Conservation (phyloP, 1,284 basidiomycete species). For the Ceratobasidium sp. region DNA sequence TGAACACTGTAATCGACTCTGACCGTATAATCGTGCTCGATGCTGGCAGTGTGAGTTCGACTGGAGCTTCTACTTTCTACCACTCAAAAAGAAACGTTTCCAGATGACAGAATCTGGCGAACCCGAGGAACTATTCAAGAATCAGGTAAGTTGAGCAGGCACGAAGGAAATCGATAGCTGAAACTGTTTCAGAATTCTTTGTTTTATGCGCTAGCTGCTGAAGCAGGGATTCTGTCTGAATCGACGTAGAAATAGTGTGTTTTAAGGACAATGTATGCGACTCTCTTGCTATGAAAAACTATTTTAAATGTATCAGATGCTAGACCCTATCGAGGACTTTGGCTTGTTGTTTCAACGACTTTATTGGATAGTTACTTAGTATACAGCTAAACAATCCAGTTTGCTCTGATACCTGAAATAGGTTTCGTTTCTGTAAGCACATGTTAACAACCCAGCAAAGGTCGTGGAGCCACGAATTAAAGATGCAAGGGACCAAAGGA, state of each 20-base stretch:
- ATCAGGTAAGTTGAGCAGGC: conserved; percentile 57
- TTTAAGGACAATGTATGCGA: too few species aligned
- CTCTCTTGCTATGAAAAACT: neutral
- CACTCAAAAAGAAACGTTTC: conserved; percentile 25
- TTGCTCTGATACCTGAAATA: too few species aligned
- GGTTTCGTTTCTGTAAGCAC: too few species aligned
- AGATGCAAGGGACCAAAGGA: too few species aligned
- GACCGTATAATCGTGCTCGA: conserved; percentile 88
- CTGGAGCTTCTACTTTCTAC: conserved; percentile 33
- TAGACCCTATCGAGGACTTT: too few species aligned
- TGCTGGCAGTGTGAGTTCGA: conserved; percentile 70
- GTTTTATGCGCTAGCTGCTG: conserved; percentile 70
- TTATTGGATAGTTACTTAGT: too few species aligned
- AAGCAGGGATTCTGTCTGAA: conserved; percentile 64
- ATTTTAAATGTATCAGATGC: too few species aligned
- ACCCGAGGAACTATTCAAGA: conserved; percentile 72
- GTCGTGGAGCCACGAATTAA: too few species aligned
- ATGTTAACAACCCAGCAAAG: too few species aligned
- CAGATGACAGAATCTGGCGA: conserved; percentile 79
- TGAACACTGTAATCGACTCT: conserved; percentile 92
- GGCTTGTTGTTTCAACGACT: too few species aligned
- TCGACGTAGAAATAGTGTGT: neutral
- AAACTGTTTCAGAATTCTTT: conserved; percentile 55
- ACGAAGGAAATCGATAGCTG: neutral
- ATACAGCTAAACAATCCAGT: too few species aligned